These are phyloP conservation scores for Macroventuria anomochaeta DNA, from an alignment of 2,329 filamentous ascomycete genomes.

Conservation along the genomic window DNA sequence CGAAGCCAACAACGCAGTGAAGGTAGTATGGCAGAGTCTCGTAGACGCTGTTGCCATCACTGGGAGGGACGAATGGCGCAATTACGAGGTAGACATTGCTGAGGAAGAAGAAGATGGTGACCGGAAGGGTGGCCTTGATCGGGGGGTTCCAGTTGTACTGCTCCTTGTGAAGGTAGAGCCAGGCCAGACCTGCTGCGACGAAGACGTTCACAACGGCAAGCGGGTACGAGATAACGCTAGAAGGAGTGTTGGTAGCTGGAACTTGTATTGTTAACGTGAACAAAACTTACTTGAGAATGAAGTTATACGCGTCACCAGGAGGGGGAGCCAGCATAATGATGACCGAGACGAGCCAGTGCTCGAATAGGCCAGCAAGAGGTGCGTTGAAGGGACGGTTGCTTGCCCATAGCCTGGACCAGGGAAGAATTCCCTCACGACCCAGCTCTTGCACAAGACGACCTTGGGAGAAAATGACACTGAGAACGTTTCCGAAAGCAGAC, in stretches of 20 bases:
- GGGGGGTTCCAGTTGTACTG: constrained; percentile 58
- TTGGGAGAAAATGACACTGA: constrained; percentile 72
- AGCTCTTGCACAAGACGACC: constrained; percentile 71
- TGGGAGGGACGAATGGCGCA: constrained; percentile 60
- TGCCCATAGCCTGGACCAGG: constrained; percentile 67
- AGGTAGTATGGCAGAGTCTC: constrained; percentile 60
- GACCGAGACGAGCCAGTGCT: constrained; percentile 69
- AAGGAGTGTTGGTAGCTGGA: constrained; percentile 8
- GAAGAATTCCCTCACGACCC: constrained; percentile 70
- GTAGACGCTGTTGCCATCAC: constrained; percentile 58
- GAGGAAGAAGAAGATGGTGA: constrained; percentile 60
- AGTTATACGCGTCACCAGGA: constrained; percentile 71
- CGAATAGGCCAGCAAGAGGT: constrained; percentile 65
- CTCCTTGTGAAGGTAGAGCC: constrained; percentile 52
- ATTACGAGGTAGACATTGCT: constrained; percentile 61
- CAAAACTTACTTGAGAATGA: constrained; percentile 55
- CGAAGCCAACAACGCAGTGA: constrained; percentile 61
- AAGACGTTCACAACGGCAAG: constrained; percentile 63
- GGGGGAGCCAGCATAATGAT: constrained; percentile 72
- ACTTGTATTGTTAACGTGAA: neutral
- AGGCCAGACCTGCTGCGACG: constrained; percentile 57
- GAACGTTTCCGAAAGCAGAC: constrained; percentile 71
- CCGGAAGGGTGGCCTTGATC: constrained; percentile 58
- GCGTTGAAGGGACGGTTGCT: constrained; percentile 70
- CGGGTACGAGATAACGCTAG: constrained; percentile 68